These are phyloP conservation scores for Pleurostoma richardsiae DNA, from an alignment of 2,329 filamentous ascomycete genomes.

Conservation along the genomic window DNA sequence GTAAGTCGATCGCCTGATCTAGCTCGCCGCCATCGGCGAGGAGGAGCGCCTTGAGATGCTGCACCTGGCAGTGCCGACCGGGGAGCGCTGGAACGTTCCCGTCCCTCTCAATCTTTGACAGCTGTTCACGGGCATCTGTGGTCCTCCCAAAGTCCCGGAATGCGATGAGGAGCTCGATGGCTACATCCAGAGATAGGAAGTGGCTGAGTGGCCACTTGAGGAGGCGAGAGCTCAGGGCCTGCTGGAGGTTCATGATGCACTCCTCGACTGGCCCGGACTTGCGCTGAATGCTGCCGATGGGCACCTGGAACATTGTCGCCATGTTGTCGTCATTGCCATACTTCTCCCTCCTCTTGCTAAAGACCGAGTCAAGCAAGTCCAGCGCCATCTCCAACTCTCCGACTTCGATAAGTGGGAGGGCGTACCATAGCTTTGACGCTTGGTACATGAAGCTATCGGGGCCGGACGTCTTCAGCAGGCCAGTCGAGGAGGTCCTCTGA, in stretches of 20 bases:
- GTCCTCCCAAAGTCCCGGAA: conserved; percentile 1
- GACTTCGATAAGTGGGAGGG: not conserved
- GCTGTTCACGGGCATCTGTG: not conserved
- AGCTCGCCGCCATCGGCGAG: conserved; percentile 1
- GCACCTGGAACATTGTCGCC: not conserved
- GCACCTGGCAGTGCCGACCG: conserved; percentile 1
- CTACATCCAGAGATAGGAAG: not conserved
- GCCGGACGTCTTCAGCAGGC: not conserved
- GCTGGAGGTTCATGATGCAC: not conserved
- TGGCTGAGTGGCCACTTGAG: not conserved
- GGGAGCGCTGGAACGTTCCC: not conserved
- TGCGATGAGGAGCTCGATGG: conserved; percentile 2
- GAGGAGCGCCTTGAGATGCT: conserved; percentile 1
- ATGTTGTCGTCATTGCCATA: conserved; percentile 2
- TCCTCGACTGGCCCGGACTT: not conserved
- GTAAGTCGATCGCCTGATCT: conserved; percentile 1
- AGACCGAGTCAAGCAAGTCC: not conserved
- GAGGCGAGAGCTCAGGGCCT: not conserved
- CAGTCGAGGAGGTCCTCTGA: not conserved
- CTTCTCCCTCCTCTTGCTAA: conserved; percentile 1
- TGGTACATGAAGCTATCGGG: not conserved
- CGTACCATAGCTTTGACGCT: not conserved
- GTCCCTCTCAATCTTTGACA: conserved; percentile 1
- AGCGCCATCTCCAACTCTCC: conserved; percentile 1
- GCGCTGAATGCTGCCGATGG: conserved; percentile 1